A percentile compares a stretch with the other conserved stretches of the same genome.
These are phyloP conservation scores for Fraxinus xanthoxyloides DNA, from an alignment of 305 asterid genomes.

Conservation along the genomic window DNA sequence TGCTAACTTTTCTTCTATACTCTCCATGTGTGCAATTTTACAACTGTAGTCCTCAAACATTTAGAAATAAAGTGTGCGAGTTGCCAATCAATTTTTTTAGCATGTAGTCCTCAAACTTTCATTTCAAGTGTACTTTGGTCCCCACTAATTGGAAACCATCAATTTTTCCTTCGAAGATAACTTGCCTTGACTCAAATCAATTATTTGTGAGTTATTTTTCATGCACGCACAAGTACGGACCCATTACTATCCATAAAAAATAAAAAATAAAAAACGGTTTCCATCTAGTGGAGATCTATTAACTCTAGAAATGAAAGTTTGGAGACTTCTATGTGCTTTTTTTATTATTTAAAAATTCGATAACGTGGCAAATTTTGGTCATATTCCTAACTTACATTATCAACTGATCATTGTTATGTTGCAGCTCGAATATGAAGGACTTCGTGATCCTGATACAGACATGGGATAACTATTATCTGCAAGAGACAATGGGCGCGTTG, in stretches of 20 bases:
- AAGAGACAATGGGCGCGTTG: neutral
- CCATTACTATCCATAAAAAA: neutral
- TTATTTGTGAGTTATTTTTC: neutral
- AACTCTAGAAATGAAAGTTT: neutral
- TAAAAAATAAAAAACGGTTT: neutral
- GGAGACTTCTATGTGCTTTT: neutral
- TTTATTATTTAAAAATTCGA: neutral
- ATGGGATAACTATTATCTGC: slow-evolving; percentile 33
- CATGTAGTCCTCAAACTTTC: neutral
- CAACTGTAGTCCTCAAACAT: neutral
- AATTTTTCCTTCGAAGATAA: neutral
- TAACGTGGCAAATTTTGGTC: neutral
- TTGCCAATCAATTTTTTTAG: neutral
- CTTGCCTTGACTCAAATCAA: neutral
- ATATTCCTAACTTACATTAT: neutral
- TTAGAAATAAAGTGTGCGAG: neutral
- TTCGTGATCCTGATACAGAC: slow-evolving; percentile 42
- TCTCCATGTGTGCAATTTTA: neutral
- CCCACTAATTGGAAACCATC: neutral
- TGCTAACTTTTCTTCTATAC: slow-evolving; percentile 17
- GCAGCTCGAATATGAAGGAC: slow-evolving; percentile 63
- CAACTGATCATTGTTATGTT: slow-evolving; percentile 4
- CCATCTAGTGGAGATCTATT: neutral
- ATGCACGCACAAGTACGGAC: neutral
- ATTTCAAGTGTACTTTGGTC: neutral